These are phyloP conservation scores for Penicillium sp. DNA, from an alignment of 2,329 filamentous ascomycete genomes.

Conservation along the genomic window DNA sequence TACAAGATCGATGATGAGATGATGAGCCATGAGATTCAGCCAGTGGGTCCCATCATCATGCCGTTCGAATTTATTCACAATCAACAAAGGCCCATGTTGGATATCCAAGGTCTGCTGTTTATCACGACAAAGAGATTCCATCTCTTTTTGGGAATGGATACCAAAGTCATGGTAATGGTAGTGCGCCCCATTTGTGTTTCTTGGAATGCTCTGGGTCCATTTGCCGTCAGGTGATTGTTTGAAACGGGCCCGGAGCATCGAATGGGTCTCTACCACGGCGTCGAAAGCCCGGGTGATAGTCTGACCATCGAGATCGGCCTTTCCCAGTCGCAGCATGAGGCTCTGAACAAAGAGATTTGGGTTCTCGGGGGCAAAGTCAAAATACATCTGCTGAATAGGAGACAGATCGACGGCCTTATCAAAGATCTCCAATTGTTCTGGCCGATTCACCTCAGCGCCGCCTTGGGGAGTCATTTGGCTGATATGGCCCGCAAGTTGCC, in stretches of 20 bases:
- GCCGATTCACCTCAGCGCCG: not conserved
- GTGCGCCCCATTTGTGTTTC: not conserved
- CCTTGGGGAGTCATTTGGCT: not conserved
- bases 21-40: not conserved
- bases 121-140: not conserved
- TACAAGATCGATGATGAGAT: not conserved
- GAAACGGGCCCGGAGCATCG: not conserved
- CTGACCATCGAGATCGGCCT: not conserved
- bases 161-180: not conserved
- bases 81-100: not conserved
- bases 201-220: not conserved
- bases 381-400: not conserved
- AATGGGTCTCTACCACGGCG: not conserved
- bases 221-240: not conserved
- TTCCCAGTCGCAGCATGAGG: not conserved
- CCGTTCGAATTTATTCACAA: not conserved
- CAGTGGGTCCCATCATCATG: not conserved
- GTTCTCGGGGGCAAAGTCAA: not conserved
- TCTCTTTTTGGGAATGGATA: not conserved
- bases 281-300: not conserved
- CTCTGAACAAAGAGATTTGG: not conserved
- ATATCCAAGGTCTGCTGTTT: not conserved
- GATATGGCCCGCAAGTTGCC: not conserved
- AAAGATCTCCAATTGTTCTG: not conserved
- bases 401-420: not conserved